A percentile compares a stretch with the other conserved stretches of the same genome.
Conservation (phyloP, 495 filamentous ascomycete species). For the Hypoxylon fuscum region DNA sequence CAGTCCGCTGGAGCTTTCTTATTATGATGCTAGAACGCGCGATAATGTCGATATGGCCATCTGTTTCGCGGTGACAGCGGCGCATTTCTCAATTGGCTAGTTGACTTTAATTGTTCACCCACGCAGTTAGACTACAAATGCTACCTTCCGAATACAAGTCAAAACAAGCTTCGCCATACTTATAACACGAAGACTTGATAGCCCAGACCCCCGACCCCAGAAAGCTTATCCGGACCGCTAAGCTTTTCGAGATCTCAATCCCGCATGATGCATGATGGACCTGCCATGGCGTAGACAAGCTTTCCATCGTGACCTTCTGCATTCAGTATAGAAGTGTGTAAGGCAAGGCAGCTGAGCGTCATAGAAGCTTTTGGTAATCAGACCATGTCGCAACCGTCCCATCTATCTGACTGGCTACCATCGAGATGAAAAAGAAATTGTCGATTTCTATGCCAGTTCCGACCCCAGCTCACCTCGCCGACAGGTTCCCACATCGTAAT, state of each 20-base stretch:
- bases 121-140: background rate
- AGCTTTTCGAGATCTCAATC: constrained; percentile 7
- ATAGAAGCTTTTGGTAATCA: background rate
- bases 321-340: background rate
- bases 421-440: background rate
- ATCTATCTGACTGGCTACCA: background rate
- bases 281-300: constrained; percentile 1
- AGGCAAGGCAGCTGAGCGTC: background rate
- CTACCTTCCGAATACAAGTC: background rate
- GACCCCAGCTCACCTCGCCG: background rate
- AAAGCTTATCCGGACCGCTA: constrained; percentile 7
- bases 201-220: background rate
- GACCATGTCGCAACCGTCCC: background rate
- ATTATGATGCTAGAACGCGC: too few species aligned
- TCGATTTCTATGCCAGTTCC: background rate
- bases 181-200: background rate
- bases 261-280: background rate
- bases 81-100: constrained; percentile 1
- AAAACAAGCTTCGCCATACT: constrained; percentile 1
- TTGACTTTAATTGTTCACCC: background rate
- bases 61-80: background rate
- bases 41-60: background rate
- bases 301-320: background rate
- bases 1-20: too few species aligned
- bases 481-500: background rate